Evolutionary conservation across 495 filamentous ascomycete species (phyloP).

Genomic region (Trichoderma reesei): DNA sequence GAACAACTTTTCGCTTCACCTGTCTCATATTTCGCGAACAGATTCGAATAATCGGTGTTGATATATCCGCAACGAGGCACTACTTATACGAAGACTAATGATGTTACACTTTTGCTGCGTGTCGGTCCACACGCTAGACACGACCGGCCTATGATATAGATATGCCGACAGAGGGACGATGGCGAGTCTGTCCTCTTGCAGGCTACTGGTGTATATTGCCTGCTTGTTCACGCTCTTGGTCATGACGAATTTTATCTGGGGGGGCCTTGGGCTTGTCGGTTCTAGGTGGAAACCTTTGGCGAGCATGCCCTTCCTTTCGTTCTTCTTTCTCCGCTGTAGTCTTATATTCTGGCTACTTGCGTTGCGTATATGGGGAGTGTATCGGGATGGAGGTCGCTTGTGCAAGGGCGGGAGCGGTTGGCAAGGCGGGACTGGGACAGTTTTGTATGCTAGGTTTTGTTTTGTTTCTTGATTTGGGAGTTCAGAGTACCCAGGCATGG

Average conservation of each 20-base stretch:
- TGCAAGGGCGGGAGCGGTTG: not conserved
- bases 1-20: not conserved
- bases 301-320: not conserved
- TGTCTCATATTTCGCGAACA: not conserved
- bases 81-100: constrained; percentile 1
- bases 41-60: not conserved
- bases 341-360: constrained; percentile 4
- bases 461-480: not conserved
- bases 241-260: not conserved
- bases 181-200: not conserved
- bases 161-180: not conserved
- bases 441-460: not conserved
- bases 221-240: not conserved
- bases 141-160: not conserved
- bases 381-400: not conserved
- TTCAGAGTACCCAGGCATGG: constrained; percentile 3
- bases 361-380: not conserved
- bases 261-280: not conserved
- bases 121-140: not conserved
- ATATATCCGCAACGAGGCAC: not conserved
- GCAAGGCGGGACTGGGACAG: not conserved
- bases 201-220: not conserved
- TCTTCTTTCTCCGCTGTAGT: not conserved
- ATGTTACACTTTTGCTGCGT: not conserved
- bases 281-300: not conserved